These are phyloP conservation scores for Xylaria sp. DNA, from an alignment of 2,329 filamentous ascomycete species.

Conservation along the genomic window DNA sequence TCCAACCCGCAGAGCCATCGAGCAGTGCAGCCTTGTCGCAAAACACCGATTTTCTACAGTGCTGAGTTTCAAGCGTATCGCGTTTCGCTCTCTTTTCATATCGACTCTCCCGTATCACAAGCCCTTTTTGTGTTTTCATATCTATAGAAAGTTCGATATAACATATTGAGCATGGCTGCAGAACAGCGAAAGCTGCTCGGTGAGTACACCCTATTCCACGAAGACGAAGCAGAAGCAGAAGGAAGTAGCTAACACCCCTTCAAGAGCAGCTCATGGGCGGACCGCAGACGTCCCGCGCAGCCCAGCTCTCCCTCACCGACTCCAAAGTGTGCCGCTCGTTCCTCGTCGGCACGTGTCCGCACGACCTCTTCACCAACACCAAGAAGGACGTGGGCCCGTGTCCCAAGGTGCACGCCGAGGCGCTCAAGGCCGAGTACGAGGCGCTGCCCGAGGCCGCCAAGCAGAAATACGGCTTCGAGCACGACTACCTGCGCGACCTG, in stretches of 20 bases:
- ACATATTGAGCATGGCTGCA: constrained; percentile 75
- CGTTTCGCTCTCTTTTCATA: neutral
- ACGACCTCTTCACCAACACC: constrained; percentile 99
- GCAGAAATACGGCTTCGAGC: constrained; percentile 88
- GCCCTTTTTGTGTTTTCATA: no score
- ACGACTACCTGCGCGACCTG: constrained; percentile 95
- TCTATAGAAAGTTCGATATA: neutral
- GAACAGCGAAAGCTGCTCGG: constrained; percentile 97
- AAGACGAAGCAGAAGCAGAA: constrained; percentile 17
- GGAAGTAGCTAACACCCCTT: constrained; percentile 24
- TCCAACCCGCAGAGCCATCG: constrained; percentile 5
- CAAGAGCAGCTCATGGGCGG: constrained; percentile 91
- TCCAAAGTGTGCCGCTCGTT: constrained; percentile 95
- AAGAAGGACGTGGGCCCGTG: constrained; percentile 96
- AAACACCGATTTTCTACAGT: constrained; percentile 25
- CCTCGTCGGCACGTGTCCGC: constrained; percentile 91
- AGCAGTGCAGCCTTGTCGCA: constrained; percentile 40
- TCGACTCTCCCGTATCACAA: no score
- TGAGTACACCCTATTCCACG: constrained; percentile 51
- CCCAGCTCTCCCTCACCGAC: constrained; percentile 89
- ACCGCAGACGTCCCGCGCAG: constrained; percentile 76
- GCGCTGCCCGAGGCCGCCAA: constrained; percentile 75
- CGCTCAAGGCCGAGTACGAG: constrained; percentile 90
- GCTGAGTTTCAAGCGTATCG: neutral
- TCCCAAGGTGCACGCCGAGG: constrained; percentile 87